phyloP scores from a whole-genome alignment of 495 filamentous ascomycete species.

The Aspergillus hancockii region DNA sequence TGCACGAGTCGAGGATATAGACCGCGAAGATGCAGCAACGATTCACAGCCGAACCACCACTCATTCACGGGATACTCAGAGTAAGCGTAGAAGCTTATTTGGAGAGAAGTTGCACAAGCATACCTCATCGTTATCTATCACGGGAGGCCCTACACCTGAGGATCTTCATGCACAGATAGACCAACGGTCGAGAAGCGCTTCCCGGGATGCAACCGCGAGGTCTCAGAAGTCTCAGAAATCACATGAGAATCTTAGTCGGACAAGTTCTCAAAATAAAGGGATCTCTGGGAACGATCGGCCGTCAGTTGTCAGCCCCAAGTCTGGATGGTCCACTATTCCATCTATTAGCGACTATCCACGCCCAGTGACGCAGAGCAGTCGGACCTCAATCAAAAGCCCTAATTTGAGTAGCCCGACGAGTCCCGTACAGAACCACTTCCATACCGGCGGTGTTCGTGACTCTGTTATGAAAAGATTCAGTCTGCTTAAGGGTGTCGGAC shows the following conservation, averaged over 20 bases:
- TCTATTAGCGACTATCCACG: constrained; percentile 40
- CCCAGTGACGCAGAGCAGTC: constrained; percentile 37
- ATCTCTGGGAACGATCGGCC: constrained; percentile 22
- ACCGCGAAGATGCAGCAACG: constrained; percentile 45
- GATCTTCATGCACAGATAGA: constrained; percentile 30
- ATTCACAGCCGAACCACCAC: constrained; percentile 46
- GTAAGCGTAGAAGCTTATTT: constrained; percentile 47
- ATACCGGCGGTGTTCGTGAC: constrained; percentile 36
- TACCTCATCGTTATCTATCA: constrained; percentile 36
- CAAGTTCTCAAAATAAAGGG: constrained; percentile 33
- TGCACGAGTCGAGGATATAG: constrained; percentile 13
- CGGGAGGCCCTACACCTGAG: constrained; percentile 23
- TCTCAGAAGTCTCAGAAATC: constrained; percentile 42
- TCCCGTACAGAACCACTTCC: constrained; percentile 6
- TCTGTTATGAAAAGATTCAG: constrained; percentile 52
- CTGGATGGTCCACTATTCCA: constrained; percentile 44
- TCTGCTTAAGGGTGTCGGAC: constrained; percentile 45
- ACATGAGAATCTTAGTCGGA: constrained; percentile 35
- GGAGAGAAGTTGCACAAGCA: constrained; percentile 41
- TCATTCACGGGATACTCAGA: constrained; percentile 39
- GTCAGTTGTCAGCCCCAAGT: constrained; percentile 27
- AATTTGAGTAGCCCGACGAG: constrained; percentile 4
- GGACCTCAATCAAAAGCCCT: constrained; percentile 21
- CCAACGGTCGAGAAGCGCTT: constrained; percentile 33
- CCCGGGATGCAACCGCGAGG: constrained; percentile 31